Evolutionary conservation across 495 filamentous ascomycete species (phyloP).

Genomic region (Neurospora sp.): DNA sequence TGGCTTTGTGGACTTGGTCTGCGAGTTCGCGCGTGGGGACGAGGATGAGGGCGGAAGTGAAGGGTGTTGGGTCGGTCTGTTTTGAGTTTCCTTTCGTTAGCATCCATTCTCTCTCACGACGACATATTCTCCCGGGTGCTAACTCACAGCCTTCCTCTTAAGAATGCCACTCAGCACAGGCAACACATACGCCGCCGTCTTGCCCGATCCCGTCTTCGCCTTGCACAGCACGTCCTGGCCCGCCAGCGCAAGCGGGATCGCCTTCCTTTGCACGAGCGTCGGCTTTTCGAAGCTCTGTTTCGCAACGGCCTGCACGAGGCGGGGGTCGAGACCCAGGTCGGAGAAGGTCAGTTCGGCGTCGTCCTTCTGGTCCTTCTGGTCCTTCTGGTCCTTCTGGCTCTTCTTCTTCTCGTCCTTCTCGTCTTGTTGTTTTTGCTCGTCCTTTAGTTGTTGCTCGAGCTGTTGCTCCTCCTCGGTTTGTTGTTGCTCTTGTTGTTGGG

Average conservation of each 20-base stretch:
- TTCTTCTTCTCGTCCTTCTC: constrained; percentile 5
- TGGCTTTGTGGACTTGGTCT: constrained; percentile 69
- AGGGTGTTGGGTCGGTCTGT: constrained; percentile 25
- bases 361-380: constrained; percentile 2
- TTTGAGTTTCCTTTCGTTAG: not conserved
- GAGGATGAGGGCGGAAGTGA: constrained; percentile 64
- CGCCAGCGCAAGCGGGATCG: constrained; percentile 81
- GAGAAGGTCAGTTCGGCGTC: constrained; percentile 33
- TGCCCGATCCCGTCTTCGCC: constrained; percentile 88
- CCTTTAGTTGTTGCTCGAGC: constrained; percentile 7
- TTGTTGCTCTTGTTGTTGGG: not conserved
- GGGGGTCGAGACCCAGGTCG: constrained; percentile 63
- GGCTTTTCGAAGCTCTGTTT: constrained; percentile 76
- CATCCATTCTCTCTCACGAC: not conserved
- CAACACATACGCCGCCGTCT: constrained; percentile 95
- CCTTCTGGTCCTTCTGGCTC: constrained; percentile 7
- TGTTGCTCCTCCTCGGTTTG: constrained; percentile 5
- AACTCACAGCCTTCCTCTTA: constrained; percentile 56
- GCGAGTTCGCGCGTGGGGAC: constrained; percentile 93
- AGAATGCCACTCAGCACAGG: constrained; percentile 77
- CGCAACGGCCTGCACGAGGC: constrained; percentile 76
- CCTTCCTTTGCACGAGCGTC: constrained; percentile 74
- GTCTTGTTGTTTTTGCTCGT: not conserved
- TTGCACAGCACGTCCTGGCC: constrained; percentile 86
- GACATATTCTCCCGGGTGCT: not conserved